phyloP scores from a whole-genome alignment of 2,329 filamentous ascomycete species.

The Calonectria montana region DNA sequence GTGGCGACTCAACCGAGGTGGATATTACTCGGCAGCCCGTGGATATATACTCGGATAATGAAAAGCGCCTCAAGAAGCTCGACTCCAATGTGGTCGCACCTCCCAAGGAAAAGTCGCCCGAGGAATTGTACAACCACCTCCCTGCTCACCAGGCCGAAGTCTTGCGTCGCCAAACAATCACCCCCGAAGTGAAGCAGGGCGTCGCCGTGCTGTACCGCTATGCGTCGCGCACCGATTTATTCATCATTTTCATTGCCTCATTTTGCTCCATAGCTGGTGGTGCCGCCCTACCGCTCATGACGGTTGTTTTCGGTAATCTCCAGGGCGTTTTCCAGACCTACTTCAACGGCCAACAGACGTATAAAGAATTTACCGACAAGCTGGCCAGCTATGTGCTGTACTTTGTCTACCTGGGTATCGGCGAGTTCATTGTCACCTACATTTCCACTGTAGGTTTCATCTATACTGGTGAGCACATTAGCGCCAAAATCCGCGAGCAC shows the following conservation, averaged over 20 bases:
- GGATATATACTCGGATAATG: conserved; percentile 29
- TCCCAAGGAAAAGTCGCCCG: conserved; percentile 50
- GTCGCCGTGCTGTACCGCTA: conserved; percentile 76
- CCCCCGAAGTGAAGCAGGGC: conserved; percentile 72
- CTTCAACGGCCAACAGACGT: conserved; percentile 59
- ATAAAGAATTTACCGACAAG: conserved; percentile 67
- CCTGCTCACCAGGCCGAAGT: conserved; percentile 74
- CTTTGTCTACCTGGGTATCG: conserved; percentile 87
- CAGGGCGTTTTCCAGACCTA: conserved; percentile 77
- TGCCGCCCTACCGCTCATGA: conserved; percentile 83
- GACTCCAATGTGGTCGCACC: conserved; percentile 55
- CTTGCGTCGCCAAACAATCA: conserved; percentile 75
- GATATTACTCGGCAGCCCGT: conserved; percentile 27
- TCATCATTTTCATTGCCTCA: conserved; percentile 71
- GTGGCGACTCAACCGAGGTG: conserved; percentile 48
- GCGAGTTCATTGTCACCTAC: conserved; percentile 82
- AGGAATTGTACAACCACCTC: conserved; percentile 71
- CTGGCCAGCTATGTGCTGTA: conserved; percentile 78
- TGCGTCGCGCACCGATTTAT: conserved; percentile 71
- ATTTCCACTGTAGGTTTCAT: conserved; percentile 90
- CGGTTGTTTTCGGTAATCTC: conserved; percentile 82
- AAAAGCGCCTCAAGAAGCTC: conserved; percentile 51
- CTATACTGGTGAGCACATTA: conserved; percentile 84
- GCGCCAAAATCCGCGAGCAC: conserved; percentile 80
- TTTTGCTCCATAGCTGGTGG: conserved; percentile 78